A percentile compares a stretch with the other conserved stretches of the same genome.
phyloP scores from a whole-genome alignment of 2,329 filamentous ascomycete species.

The Phialocephala sp. region DNA sequence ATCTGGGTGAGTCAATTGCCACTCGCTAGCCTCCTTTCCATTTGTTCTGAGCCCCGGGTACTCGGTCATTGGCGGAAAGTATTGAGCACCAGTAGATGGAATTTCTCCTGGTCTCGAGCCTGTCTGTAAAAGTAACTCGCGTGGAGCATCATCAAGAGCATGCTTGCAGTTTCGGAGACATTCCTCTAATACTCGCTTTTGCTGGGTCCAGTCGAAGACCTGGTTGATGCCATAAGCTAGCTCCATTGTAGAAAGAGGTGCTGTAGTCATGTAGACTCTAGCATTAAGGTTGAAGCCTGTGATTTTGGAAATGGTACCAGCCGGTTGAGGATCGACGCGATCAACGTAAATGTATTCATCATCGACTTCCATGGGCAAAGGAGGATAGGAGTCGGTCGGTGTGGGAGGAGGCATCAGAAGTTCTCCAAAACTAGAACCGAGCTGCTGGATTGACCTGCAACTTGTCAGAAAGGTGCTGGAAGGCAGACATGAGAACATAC shows the following conservation, averaged over 20 bases:
- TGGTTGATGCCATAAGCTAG: conserved; percentile 81
- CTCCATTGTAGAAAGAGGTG: conserved; percentile 78
- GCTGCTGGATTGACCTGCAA: conserved; percentile 73
- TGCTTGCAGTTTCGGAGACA: conserved; percentile 74
- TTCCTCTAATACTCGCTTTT: conserved; percentile 73
- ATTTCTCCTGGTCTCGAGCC: conserved; percentile 47
- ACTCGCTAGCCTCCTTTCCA: conserved; percentile 40
- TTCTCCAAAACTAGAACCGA: conserved; percentile 74
- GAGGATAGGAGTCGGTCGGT: conserved; percentile 76
- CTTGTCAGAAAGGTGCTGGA: conserved; percentile 30
- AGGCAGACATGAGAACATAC: conserved; percentile 46
- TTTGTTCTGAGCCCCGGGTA: conserved; percentile 44
- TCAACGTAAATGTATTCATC: conserved; percentile 79
- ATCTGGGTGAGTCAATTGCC: conserved; percentile 24
- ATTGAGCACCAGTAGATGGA: conserved; percentile 53
- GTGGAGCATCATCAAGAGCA: conserved; percentile 69
- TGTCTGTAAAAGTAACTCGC: conserved; percentile 65
- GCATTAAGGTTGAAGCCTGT: conserved; percentile 83
- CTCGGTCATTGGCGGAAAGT: conserved; percentile 53
- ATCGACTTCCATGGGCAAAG: conserved; percentile 80
- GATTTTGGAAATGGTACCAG: conserved; percentile 70
- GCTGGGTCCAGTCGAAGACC: conserved; percentile 77
- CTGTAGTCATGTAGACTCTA: conserved; percentile 81
- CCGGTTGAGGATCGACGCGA: conserved; percentile 72
- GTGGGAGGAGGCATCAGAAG: conserved; percentile 79